Evolutionary conservation across 1,284 basidiomycete species (phyloP), one percentile per base, ranked within the genome.

Genomic region (Butyriboletus appendiculatus): DNA sequence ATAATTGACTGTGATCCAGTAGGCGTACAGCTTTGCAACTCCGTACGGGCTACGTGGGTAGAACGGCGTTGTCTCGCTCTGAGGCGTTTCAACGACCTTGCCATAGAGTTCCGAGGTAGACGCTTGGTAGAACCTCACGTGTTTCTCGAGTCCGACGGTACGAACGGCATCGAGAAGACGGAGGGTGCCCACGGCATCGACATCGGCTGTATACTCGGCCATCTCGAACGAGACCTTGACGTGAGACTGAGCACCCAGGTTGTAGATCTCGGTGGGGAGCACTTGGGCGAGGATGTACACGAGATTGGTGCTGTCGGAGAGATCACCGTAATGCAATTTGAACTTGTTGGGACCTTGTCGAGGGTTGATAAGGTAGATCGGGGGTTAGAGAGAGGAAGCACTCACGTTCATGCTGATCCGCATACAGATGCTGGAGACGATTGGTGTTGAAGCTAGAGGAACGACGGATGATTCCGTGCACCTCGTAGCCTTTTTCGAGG

Each of bases 141-240:
- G 88, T 62, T 88, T 85, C 70, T 93, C 86, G 58, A 95, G 81
- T 10, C 94, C 94, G 70, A 92, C 94, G 8, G 94, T 96, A 38
- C 94, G 85, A 71, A 96, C 88, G 50, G 94, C 94, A 65, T 96
- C 94, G 53, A 96, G 85, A 53, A 96, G 82, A 62, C 94, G 90
- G 44, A 96, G 82, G 1, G 94, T 96, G 51, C 94, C 94, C 34
- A 96, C 79, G 11, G 86, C 94, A 65, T 96, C 94, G 49, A 96
- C 93, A 66, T 96, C 92, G 54, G 90, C 92, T 0, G 94, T 96
- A 75, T 96, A 96, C 75, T 96, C 94, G 35, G 94, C 92, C 92
- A 96, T 95, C 74, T 96, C 94, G 73, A 96, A 96, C 30, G 93
- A 96, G 60, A 96, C 94, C 73, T 96, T 96, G 77, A 96, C 94